Conservation (phyloP, 805 yeast genomes). For the Lipomyces mesembrius region DNA sequence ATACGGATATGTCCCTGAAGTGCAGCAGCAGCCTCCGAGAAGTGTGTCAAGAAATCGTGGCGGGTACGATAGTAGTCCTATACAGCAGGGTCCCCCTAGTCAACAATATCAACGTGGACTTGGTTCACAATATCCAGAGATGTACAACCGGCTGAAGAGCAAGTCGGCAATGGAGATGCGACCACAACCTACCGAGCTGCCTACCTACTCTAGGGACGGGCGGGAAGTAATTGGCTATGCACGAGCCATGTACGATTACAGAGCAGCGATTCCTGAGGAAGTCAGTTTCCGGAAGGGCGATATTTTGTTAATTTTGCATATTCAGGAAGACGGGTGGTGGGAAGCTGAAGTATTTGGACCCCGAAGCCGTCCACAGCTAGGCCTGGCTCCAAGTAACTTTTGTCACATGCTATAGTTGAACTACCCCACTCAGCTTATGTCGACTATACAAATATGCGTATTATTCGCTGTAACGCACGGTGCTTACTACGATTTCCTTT, state of each 20-base stretch:
- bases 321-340: conserved; percentile 80
- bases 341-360: conserved; percentile 59
- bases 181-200: conserved; percentile 28
- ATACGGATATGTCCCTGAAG: conserved; percentile 18
- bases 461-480: too few relatives aligned
- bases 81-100: not conserved
- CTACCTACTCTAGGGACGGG: conserved; percentile 49
- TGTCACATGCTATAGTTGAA: conserved; percentile 26
- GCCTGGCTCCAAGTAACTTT: conserved; percentile 69
- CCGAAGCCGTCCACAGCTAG: conserved; percentile 48
- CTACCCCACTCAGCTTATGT: not conserved
- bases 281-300: conserved; percentile 64
- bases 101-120: not conserved
- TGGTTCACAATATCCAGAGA: conserved; percentile 1
- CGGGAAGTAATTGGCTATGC: conserved; percentile 57
- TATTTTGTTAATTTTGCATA: conserved; percentile 55
- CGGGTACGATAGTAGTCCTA: conserved; percentile 8
- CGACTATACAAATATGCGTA: too few relatives aligned
- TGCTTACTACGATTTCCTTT: too few relatives aligned
- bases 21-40: conserved; percentile 24
- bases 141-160: conserved; percentile 28
- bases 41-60: conserved; percentile 16
- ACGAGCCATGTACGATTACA: conserved; percentile 62
- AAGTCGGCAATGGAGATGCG: conserved; percentile 35
- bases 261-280: conserved; percentile 65